phyloP scores from a whole-genome alignment of 2,329 filamentous ascomycete species.

The Arachnomyces sp. region DNA sequence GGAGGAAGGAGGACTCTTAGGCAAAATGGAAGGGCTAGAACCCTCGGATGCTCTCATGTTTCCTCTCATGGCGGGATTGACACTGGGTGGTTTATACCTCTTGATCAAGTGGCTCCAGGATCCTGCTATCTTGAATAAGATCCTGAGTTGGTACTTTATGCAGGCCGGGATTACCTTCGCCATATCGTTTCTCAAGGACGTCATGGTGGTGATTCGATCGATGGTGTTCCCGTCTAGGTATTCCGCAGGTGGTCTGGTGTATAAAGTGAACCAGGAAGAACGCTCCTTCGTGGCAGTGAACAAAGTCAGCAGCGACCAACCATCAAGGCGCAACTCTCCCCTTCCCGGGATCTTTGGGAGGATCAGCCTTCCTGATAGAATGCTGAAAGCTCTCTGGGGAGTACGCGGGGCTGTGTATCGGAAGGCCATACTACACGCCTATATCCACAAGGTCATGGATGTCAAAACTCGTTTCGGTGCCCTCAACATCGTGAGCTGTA shows the following conservation, averaged over 20 bases:
- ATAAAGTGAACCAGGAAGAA: conserved; percentile 32
- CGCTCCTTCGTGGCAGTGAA: conserved; percentile 20
- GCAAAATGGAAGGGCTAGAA: conserved; percentile 59
- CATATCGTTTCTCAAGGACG: conserved; percentile 64
- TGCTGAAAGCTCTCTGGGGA: conserved; percentile 39
- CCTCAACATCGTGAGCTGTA: conserved; percentile 46
- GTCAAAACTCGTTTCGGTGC: conserved; percentile 37
- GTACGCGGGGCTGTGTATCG: conserved; percentile 41
- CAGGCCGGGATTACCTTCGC: conserved; percentile 70
- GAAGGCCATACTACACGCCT: conserved; percentile 44
- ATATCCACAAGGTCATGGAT: conserved; percentile 45
- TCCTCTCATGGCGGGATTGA: conserved; percentile 64
- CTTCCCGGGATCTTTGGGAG: conserved; percentile 43
- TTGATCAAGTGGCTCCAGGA: conserved; percentile 84
- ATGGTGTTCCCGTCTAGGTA: conserved; percentile 69
- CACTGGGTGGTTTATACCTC: conserved; percentile 71
- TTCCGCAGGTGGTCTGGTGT: conserved; percentile 43
- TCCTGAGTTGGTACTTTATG: conserved; percentile 77
- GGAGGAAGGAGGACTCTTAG: conserved; percentile 44
- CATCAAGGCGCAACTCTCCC: conserved; percentile 33
- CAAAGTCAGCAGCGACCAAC: conserved; percentile 11
- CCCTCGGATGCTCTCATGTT: conserved; percentile 77
- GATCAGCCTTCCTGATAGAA: conserved; percentile 35
- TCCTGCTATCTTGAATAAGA: conserved; percentile 69
- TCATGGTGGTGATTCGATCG: conserved; percentile 54